Conservation (phyloP, 192 early-diverging fungal genomes). For the Linnemannia hyalina region DNA sequence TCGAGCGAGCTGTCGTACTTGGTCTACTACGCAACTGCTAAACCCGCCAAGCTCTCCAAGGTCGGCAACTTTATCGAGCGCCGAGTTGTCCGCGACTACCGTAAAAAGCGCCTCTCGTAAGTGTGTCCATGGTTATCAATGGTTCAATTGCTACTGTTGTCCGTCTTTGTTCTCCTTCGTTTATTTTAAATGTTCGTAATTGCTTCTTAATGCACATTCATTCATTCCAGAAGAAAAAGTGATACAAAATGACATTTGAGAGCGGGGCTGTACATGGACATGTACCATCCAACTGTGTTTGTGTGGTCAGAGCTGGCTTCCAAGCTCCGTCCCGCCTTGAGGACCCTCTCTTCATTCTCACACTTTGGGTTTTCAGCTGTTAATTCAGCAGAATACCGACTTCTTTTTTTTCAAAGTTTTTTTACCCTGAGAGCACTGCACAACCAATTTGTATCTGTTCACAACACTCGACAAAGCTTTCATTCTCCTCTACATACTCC, state of each 20-base stretch:
- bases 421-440: not conserved
- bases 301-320: conserved; percentile 4
- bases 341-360: too few relatives aligned
- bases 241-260: not conserved
- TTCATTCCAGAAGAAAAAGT: not conserved
- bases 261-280: not conserved
- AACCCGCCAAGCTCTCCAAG: conserved; percentile 92
- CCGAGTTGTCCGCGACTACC: conserved; percentile 74
- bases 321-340: not conserved
- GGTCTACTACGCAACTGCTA: conserved; percentile 87
- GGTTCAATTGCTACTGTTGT: not conserved
- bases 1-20: conserved; percentile 87
- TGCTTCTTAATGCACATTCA: not conserved
- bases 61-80: conserved; percentile 86
- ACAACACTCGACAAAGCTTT: not conserved
- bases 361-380: not conserved
- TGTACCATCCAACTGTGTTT: not conserved
- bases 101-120: conserved; percentile 71
- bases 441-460: not conserved
- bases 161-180: not conserved
- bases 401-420: not conserved
- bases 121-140: conserved; percentile 23
- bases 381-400: not conserved
- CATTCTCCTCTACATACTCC: not conserved
- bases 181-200: too few relatives aligned